phyloP scores from a whole-genome alignment of 352 stramenopile species.

The Blastocystis sp. region DNA sequence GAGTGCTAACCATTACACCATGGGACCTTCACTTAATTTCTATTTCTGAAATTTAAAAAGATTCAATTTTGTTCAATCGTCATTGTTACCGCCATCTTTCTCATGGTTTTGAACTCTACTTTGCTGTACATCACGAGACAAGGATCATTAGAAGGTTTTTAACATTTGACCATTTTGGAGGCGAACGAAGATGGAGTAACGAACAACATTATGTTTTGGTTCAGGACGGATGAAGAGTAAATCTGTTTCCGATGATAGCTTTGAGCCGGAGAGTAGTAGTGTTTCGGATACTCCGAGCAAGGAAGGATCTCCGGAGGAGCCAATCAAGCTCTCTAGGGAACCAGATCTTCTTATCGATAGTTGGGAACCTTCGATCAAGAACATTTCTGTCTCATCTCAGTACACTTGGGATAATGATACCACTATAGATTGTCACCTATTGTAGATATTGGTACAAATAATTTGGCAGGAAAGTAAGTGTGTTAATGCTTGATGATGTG shows the following conservation, averaged over 20 bases:
- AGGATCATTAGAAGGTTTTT: no score
- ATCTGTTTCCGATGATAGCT: conserved; percentile 35
- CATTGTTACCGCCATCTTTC: no score
- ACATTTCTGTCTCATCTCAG: not conserved
- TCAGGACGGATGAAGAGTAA: not conserved
- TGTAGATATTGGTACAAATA: not conserved
- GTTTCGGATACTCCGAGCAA: not conserved
- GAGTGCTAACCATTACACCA: conserved; percentile 60
- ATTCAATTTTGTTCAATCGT: not conserved
- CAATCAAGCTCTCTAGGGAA: no score
- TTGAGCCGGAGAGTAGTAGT: not conserved
- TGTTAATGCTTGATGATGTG: not conserved
- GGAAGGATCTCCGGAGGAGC: not conserved
- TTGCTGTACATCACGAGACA: no score
- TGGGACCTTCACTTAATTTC: not conserved
- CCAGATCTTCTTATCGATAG: not conserved
- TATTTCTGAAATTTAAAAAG: not conserved
- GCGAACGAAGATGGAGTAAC: conserved; percentile 46
- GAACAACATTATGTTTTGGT: not conserved
- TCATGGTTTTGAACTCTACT: no score
- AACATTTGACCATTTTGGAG: not conserved
- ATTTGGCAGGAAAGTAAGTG: conserved; percentile 23
- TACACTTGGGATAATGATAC: not conserved
- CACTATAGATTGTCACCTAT: not conserved
- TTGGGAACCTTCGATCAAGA: not conserved